These are phyloP conservation scores for Dendrostoma leiphaemia DNA, from an alignment of 2,329 filamentous ascomycete genomes.

Conservation along the genomic window DNA sequence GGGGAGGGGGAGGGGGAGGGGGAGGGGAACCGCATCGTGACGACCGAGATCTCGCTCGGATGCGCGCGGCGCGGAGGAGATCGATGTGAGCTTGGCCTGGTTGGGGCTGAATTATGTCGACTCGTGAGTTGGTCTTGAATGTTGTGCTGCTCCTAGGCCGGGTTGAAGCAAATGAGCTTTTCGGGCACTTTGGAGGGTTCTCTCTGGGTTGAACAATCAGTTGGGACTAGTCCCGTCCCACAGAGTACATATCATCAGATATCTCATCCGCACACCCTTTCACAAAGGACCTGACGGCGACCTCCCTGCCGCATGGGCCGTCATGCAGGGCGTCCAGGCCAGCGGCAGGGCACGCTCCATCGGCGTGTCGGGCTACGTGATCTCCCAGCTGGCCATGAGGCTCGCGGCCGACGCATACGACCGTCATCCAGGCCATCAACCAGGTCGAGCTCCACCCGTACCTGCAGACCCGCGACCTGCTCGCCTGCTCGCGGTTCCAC, in stretches of 20 bases:
- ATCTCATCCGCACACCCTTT: slow-evolving; percentile 14
- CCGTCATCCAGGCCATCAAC: slow-evolving; percentile 63
- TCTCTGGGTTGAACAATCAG: too few relatives aligned
- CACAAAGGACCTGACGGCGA: slow-evolving; percentile 28
- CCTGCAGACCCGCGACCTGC: slow-evolving; percentile 53
- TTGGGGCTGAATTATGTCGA: slow-evolving; percentile 67
- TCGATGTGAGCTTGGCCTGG: slow-evolving; percentile 52
- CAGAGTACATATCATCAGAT: too few relatives aligned
- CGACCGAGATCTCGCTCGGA: slow-evolving; percentile 15
- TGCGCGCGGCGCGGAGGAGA: slow-evolving; percentile 29
- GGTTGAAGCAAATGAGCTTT: too few relatives aligned
- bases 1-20: slow-evolving; percentile 21
- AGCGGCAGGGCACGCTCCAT: slow-evolving; percentile 63
- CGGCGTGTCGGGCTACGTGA: slow-evolving; percentile 69
- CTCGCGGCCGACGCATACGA: slow-evolving; percentile 42
- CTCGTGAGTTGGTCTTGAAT: slow-evolving; percentile 52
- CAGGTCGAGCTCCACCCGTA: slow-evolving; percentile 76
- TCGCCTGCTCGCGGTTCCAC: slow-evolving; percentile 37
- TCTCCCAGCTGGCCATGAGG: slow-evolving; percentile 48
- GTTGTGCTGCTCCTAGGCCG: too few relatives aligned
- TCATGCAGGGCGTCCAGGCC: slow-evolving; percentile 61
- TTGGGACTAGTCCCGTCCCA: too few relatives aligned
- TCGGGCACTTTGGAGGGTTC: too few relatives aligned
- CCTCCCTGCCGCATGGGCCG: slow-evolving; percentile 55
- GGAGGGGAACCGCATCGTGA: slow-evolving; percentile 10